A percentile compares a stretch with the other conserved stretches of the same genome.
Evolutionary conservation across 2,329 filamentous ascomycete species (phyloP).

Genomic region (Verticillium zaregamsianum): DNA sequence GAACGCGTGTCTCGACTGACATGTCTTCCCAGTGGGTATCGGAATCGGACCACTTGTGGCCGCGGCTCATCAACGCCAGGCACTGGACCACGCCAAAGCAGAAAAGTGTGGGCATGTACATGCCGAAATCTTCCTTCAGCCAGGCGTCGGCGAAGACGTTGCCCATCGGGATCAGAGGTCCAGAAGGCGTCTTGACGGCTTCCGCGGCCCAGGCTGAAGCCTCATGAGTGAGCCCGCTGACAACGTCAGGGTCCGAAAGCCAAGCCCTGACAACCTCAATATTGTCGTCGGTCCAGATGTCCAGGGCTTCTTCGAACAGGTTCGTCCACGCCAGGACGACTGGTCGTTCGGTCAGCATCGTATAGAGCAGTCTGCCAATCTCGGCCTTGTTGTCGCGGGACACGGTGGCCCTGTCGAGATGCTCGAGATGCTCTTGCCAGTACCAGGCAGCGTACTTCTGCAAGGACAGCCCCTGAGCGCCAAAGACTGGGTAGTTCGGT

Average conservation of each 20-base stretch:
- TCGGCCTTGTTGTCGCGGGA: slow-evolving; percentile 23
- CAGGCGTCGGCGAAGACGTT: slow-evolving; percentile 33
- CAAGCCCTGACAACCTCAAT: slow-evolving; percentile 30
- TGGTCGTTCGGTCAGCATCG: slow-evolving; percentile 31
- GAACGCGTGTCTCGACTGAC: slow-evolving; percentile 27
- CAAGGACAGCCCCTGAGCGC: slow-evolving; percentile 14
- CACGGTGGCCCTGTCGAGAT: slow-evolving; percentile 24
- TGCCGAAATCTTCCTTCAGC: slow-evolving; percentile 27
- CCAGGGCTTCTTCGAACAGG: slow-evolving; percentile 36
- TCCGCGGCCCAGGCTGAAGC: slow-evolving; percentile 24
- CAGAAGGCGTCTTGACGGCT: slow-evolving; percentile 18
- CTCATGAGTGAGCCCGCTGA: slow-evolving; percentile 22
- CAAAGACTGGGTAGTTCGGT: slow-evolving; percentile 6
- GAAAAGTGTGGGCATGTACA: slow-evolving; percentile 34
- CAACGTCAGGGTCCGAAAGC: slow-evolving; percentile 28
- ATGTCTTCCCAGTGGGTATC: slow-evolving; percentile 31
- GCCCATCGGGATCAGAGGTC: slow-evolving; percentile 32
- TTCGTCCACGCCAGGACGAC: slow-evolving; percentile 35
- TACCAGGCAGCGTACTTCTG: slow-evolving; percentile 38
- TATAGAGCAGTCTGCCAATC: slow-evolving; percentile 27
- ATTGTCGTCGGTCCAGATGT: slow-evolving; percentile 34
- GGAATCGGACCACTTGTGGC: slow-evolving; percentile 30
- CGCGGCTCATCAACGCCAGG: slow-evolving; percentile 33
- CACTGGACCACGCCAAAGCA: slow-evolving; percentile 40
- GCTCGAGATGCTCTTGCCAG: slow-evolving; percentile 37